Conservation (phyloP, 768 basidiomycete genomes). For the Tephrocybe rancida region DNA sequence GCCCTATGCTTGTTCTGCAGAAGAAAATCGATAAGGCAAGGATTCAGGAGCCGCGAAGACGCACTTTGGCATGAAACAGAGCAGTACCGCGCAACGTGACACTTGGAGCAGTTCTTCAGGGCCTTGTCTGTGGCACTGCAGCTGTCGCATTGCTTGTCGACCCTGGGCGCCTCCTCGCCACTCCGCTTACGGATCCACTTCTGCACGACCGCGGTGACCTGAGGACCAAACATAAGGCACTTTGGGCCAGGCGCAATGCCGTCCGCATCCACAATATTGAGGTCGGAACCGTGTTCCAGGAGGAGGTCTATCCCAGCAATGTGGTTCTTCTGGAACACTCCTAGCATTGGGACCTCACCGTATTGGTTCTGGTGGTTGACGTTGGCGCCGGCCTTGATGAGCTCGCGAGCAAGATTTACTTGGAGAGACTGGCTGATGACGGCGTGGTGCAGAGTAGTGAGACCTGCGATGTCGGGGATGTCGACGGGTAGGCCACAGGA, state of each 20-base stretch:
- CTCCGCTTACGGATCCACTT: constrained; percentile 50
- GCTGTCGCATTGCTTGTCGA: constrained; percentile 47
- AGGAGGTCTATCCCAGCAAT: constrained; percentile 40
- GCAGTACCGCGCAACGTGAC: constrained; percentile 52
- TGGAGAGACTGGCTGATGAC: constrained; percentile 29
- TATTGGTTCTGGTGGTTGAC: constrained; percentile 51
- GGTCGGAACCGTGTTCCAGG: constrained; percentile 50
- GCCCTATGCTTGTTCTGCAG: constrained; percentile 49
- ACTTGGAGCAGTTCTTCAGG: constrained; percentile 45
- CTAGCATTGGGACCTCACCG: constrained; percentile 44
- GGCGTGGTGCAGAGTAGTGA: constrained; percentile 52
- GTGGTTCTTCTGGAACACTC: constrained; percentile 32
- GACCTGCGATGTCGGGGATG: constrained; percentile 45
- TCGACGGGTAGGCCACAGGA: constrained; percentile 41
- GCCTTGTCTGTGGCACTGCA: constrained; percentile 29
- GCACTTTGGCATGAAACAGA: constrained; percentile 56
- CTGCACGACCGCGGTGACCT: constrained; percentile 43
- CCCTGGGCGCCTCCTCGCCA: constrained; percentile 42
- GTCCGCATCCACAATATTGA: constrained; percentile 43
- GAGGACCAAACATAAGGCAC: constrained; percentile 39
- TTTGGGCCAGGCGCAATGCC: constrained; percentile 32
- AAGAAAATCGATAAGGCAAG: neutral
- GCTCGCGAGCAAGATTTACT: constrained; percentile 33
- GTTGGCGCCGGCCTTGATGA: constrained; percentile 51
- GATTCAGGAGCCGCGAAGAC: constrained; percentile 17